These are phyloP conservation scores for Arachnopeziza araneosa DNA, from an alignment of 2,329 filamentous ascomycete genomes.

Conservation along the genomic window DNA sequence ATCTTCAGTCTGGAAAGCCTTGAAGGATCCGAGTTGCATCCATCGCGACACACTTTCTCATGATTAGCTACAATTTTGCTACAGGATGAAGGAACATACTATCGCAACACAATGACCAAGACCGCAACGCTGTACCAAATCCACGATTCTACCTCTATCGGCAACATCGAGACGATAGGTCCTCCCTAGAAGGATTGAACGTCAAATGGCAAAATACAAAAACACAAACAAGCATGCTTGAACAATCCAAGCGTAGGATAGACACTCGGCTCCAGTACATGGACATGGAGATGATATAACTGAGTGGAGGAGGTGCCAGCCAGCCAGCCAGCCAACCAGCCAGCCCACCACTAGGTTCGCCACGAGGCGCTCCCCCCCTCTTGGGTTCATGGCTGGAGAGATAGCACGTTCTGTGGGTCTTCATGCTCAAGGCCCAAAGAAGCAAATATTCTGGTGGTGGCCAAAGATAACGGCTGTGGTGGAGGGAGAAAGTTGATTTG, in stretches of 20 bases:
- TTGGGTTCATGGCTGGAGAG: neutral
- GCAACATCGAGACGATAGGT: neutral
- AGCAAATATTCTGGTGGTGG: neutral
- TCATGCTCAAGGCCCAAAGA: neutral
- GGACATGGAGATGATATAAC: neutral
- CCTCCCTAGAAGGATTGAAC: neutral
- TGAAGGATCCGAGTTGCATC: constrained; percentile 39
- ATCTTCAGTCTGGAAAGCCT: constrained; percentile 49
- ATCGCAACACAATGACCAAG: constrained; percentile 20
- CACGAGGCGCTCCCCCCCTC: neutral
- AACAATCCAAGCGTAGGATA: neutral
- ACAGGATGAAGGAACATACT: constrained; percentile 28
- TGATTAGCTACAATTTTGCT: neutral
- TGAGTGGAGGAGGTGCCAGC: neutral
- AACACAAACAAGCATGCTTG: neutral
- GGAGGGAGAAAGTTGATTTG: neutral
- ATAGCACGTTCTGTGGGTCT: neutral
- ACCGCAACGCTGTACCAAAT: neutral
- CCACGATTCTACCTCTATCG: neutral
- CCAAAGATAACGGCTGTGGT: neutral
- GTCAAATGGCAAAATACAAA: neutral
- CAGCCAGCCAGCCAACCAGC: too few species aligned
- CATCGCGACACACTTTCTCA: constrained; percentile 35
- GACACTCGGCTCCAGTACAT: neutral
- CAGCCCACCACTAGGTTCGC: neutral